These are phyloP conservation scores for Amphibolis antarctica DNA, from an alignment of 106 monocot genomes.

Conservation along the genomic window DNA sequence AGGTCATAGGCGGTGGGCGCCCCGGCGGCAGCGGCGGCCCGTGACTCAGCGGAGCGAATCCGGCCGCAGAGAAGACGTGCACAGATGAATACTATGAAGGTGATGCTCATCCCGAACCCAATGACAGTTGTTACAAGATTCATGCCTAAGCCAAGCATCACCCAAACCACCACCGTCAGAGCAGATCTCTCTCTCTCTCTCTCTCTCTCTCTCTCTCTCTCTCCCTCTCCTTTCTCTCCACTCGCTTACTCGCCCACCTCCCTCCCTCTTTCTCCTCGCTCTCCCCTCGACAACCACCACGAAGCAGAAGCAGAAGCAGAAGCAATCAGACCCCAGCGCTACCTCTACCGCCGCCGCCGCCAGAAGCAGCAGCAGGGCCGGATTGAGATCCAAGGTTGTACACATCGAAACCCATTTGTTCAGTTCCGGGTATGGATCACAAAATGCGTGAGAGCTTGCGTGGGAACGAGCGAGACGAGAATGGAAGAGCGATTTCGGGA, in stretches of 20 bases:
- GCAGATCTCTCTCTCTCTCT: not conserved
- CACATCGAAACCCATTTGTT: constrained; percentile 2
- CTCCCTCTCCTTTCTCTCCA: not conserved
- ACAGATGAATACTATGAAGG: constrained; percentile 74
- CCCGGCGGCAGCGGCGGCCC: constrained; percentile 18
- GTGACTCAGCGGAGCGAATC: constrained; percentile 34
- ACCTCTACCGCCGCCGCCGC: constrained; percentile 2
- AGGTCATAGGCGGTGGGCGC: constrained; percentile 26
- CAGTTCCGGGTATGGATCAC: too few species aligned
- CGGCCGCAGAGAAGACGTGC: constrained; percentile 64
- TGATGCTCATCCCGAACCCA: constrained; percentile 76
- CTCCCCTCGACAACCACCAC: not conserved
- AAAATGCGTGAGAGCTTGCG: too few species aligned
- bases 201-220: not conserved
- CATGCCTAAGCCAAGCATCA: constrained; percentile 37
- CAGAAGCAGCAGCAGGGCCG: constrained; percentile 1
- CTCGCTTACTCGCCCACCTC: not conserved
- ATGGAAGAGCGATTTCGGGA: too few species aligned
- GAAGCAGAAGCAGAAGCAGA: not conserved
- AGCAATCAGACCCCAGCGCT: not conserved
- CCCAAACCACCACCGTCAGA: not conserved
- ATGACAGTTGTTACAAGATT: constrained; percentile 68
- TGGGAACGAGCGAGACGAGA: too few species aligned
- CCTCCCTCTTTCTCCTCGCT: not conserved
- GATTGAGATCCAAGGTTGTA: not conserved